Percentiles rank a stretch among this genome's conserved stretches.
These are phyloP conservation scores for Leucosporidium scottii DNA, from an alignment of 768 basidiomycete genomes.

Conservation along the genomic window DNA sequence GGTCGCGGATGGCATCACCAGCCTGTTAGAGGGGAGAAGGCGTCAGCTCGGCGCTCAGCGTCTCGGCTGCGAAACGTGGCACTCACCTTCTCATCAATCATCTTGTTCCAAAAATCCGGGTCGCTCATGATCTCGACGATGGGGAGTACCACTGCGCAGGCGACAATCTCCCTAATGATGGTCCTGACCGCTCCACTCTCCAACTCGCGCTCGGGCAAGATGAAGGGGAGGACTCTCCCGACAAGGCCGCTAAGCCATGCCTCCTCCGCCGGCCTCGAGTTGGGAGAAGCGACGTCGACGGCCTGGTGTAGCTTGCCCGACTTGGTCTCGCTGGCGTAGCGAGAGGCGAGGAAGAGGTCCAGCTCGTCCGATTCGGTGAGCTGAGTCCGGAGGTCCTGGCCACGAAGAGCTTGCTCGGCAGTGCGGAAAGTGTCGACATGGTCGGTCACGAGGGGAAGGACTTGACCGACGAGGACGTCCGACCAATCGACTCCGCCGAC, in stretches of 20 bases:
- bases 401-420: constrained; percentile 54
- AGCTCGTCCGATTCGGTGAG: constrained; percentile 85
- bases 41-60: constrained; percentile 1
- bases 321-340: constrained; percentile 52
- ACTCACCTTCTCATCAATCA: constrained; percentile 82
- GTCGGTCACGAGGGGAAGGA: constrained; percentile 22
- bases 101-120: constrained; percentile 93
- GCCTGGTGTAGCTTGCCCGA: constrained; percentile 69
- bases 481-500: constrained; percentile 47
- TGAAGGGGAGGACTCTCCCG: constrained; percentile 60
- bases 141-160: constrained; percentile 75
- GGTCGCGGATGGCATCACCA: constrained; percentile 64
- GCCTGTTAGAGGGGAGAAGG: constrained; percentile 44
- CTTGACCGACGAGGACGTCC: constrained; percentile 25
- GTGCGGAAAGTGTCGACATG: constrained; percentile 18
- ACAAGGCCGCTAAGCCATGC: constrained; percentile 67
- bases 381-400: constrained; percentile 69
- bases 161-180: constrained; percentile 70
- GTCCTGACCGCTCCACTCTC: constrained; percentile 63
- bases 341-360: constrained; percentile 73
- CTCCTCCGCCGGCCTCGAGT: constrained; percentile 84
- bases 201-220: constrained; percentile 70
- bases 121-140: constrained; percentile 88
- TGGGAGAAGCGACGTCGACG: constrained; percentile 78
- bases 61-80: not conserved